These are phyloP conservation scores for Dactylellina leptospora DNA, from an alignment of 2,329 filamentous ascomycete genomes.

Conservation along the genomic window DNA sequence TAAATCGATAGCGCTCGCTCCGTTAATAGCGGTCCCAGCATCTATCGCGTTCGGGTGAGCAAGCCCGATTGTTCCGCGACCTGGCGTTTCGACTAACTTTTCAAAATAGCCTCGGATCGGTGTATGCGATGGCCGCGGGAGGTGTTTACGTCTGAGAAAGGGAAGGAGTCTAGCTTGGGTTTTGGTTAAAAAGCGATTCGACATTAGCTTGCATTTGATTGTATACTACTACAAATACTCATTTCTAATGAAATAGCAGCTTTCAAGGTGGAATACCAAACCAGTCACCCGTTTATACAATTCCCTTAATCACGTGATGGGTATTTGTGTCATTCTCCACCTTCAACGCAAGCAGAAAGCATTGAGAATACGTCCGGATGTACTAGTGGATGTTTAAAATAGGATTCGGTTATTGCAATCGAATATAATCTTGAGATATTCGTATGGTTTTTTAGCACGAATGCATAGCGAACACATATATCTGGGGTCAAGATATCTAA, in stretches of 20 bases:
- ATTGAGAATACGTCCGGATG: no score
- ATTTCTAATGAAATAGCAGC: not conserved
- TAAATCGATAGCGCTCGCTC: slow-evolving; percentile 63
- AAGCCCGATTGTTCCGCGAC: not conserved
- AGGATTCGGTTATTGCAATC: no score
- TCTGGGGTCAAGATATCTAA: no score
- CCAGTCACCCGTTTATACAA: no score
- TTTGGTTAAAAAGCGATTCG: not conserved
- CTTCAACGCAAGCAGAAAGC: no score
- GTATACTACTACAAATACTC: slow-evolving; percentile 7
- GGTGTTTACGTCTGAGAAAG: slow-evolving; percentile 87
- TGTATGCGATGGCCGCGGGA: slow-evolving; percentile 98
- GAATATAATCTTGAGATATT: no score
- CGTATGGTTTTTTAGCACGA: no score
- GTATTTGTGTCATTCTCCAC: no score
- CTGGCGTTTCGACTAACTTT: not conserved
- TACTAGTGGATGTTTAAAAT: no score
- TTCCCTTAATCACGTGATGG: no score
- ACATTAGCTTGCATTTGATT: not conserved
- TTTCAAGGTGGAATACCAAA: no score
- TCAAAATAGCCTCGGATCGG: slow-evolving; percentile 78
- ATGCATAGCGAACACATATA: no score
- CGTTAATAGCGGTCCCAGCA: slow-evolving; percentile 82
- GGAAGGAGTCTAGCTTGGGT: not conserved
- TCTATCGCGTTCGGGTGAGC: slow-evolving; percentile 89